These are phyloP conservation scores for Panaeolus cyanescens DNA, from an alignment of 768 basidiomycete species.

Conservation along the genomic window DNA sequence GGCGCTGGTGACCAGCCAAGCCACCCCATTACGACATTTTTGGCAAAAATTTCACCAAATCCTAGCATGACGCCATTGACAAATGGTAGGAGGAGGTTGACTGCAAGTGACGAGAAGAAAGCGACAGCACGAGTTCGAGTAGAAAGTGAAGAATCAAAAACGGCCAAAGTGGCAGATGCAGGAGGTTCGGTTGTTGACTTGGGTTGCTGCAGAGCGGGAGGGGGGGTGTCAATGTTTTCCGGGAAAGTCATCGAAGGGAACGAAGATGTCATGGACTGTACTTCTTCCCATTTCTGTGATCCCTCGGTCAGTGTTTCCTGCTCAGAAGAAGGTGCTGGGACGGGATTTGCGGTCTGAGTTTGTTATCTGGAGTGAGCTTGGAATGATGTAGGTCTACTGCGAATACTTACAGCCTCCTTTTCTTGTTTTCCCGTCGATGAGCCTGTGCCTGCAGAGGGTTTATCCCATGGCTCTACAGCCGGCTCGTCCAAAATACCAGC, in stretches of 20 bases:
- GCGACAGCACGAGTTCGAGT: slow-evolving; percentile 69
- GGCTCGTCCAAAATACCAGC: slow-evolving; percentile 26
- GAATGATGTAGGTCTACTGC: slow-evolving; percentile 12
- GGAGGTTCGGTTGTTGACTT: slow-evolving; percentile 26
- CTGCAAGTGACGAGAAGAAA: slow-evolving; percentile 71
- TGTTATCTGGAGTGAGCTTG: neutral
- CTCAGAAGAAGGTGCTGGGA: slow-evolving; percentile 23
- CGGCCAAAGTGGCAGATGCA: slow-evolving; percentile 60
- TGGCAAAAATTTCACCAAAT: slow-evolving; percentile 93
- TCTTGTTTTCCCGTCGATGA: neutral
- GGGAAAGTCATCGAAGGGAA: slow-evolving; percentile 83
- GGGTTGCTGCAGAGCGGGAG: slow-evolving; percentile 30
- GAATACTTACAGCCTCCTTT: neutral
- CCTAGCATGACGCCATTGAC: slow-evolving; percentile 95
- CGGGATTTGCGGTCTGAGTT: neutral
- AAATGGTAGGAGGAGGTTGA: slow-evolving; percentile 86
- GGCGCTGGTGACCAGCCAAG: slow-evolving; percentile 47
- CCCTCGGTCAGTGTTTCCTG: slow-evolving; percentile 38
- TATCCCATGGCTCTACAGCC: slow-evolving; percentile 8
- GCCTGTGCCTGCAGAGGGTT: slow-evolving; percentile 5
- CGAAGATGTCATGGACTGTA: slow-evolving; percentile 62
- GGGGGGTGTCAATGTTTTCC: slow-evolving; percentile 57
- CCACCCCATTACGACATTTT: slow-evolving; percentile 65
- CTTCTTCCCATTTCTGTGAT: slow-evolving; percentile 75
- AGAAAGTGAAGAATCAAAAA: slow-evolving; percentile 71